Evolutionary conservation across 176 grass and related monocot species (phyloP).

Genomic region (Zoysia japonica): DNA sequence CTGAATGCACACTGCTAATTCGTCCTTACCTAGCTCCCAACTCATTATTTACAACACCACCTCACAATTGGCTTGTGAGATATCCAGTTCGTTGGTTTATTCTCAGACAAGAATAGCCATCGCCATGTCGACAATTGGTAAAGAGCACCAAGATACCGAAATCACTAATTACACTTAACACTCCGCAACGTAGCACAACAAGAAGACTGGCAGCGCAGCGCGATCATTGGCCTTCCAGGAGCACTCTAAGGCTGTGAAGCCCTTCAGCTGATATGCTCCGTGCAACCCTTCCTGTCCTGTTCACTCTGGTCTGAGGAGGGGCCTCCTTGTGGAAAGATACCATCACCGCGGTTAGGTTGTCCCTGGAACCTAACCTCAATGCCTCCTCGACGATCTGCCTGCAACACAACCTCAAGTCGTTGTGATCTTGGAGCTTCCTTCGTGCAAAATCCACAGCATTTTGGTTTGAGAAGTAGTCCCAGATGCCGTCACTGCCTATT

Average conservation of each 20-base stretch:
- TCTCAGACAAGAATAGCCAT: slow-evolving; percentile 31
- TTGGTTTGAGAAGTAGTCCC: slow-evolving; percentile 92
- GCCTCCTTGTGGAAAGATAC: slow-evolving; percentile 74
- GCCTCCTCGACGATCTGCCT: slow-evolving; percentile 78
- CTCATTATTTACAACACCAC: slow-evolving; percentile 53
- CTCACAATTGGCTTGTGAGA: slow-evolving; percentile 47
- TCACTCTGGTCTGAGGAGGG: slow-evolving; percentile 41
- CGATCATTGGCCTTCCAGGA: slow-evolving; percentile 62
- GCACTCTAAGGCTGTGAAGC: slow-evolving; percentile 56
- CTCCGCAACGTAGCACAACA: slow-evolving; percentile 39
- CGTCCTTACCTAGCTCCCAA: slow-evolving; percentile 37
- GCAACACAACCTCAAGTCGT: slow-evolving; percentile 68
- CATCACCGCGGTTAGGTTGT: slow-evolving; percentile 84
- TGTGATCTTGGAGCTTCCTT: slow-evolving; percentile 74
- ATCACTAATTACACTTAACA: slow-evolving; percentile 53
- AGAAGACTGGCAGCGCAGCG: background rate
- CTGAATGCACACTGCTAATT: slow-evolving; percentile 53
- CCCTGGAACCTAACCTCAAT: slow-evolving; percentile 43
- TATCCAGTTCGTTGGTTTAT: slow-evolving; percentile 50
- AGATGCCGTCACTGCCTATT: slow-evolving; percentile 87
- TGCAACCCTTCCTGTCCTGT: slow-evolving; percentile 32
- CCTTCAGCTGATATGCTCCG: slow-evolving; percentile 76
- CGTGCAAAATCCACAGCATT: slow-evolving; percentile 78
- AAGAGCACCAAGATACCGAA: slow-evolving; percentile 44
- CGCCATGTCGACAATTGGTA: slow-evolving; percentile 43